Percentiles rank a stretch among this genome's conserved stretches.
These are phyloP conservation scores for Boletus rubropictus DNA, from an alignment of 768 basidiomycete genomes.

Conservation along the genomic window DNA sequence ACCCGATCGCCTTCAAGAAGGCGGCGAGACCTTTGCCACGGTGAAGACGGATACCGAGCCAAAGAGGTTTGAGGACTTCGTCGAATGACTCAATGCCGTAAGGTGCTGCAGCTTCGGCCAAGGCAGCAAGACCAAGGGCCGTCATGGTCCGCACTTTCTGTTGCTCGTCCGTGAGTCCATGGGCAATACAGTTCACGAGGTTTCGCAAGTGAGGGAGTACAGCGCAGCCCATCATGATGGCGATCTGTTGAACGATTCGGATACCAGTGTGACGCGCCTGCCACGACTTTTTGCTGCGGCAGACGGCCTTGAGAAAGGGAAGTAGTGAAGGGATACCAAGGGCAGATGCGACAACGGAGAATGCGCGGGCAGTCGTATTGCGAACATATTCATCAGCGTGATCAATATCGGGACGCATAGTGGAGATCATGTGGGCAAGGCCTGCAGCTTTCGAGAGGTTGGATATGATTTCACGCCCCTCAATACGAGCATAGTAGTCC, in stretches of 20 bases:
- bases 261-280: constrained; percentile 99
- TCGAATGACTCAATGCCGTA: constrained; percentile 99
- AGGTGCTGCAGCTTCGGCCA: constrained; percentile 95
- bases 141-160: constrained; percentile 81
- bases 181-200: constrained; percentile 91
- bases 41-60: constrained; percentile 73
- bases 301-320: constrained; percentile 97
- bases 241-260: constrained; percentile 98
- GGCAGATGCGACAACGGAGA: constrained; percentile 98
- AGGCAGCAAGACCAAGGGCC: constrained; percentile 73
- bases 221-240: constrained; percentile 99
- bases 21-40: constrained; percentile 75
- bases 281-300: constrained; percentile 99
- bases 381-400: constrained; percentile 99
- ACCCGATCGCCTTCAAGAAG: constrained; percentile 90
- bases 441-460: constrained; percentile 98
- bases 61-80: constrained; percentile 79
- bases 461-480: constrained; percentile 98
- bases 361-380: constrained; percentile 97
- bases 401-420: constrained; percentile 99
- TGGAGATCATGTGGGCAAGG: constrained; percentile 99
- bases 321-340: constrained; percentile 96
- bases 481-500: constrained; percentile 93
- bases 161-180: constrained; percentile 71
- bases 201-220: constrained; percentile 96